Percentiles rank a stretch among this genome's conserved stretches.
These are phyloP conservation scores for Populus davidiana DNA, from an alignment of 345 rosid species.

Conservation along the genomic window DNA sequence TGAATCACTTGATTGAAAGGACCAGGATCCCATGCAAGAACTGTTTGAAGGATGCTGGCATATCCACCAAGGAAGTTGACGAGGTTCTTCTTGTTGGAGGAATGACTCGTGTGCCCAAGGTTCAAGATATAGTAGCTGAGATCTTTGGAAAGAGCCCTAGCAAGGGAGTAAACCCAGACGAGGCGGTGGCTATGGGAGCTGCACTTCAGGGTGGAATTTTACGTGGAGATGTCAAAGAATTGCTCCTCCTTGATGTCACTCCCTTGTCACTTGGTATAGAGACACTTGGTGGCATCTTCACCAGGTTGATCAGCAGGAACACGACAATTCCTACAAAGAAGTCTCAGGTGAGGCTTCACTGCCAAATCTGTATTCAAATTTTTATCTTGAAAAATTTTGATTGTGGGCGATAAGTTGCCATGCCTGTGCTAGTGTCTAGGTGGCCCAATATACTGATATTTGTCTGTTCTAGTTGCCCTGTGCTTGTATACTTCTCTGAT, in stretches of 20 bases:
- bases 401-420: not conserved
- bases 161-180: conserved; percentile 38
- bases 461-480: not conserved
- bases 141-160: conserved; percentile 33
- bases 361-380: not conserved
- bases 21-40: conserved; percentile 27
- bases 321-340: conserved; percentile 35
- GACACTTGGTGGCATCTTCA: conserved; percentile 33
- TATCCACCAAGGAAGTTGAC: conserved; percentile 28
- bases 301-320: conserved; percentile 28
- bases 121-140: conserved; percentile 19
- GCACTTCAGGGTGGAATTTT: conserved; percentile 37
- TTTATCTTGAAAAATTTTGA: not conserved
- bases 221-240: conserved; percentile 34
- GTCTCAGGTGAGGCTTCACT: conserved; percentile 20
- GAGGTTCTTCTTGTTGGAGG: conserved; percentile 40
- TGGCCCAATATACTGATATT: not conserved
- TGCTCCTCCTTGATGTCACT: conserved; percentile 32
- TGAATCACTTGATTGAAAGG: conserved; percentile 29
- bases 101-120: conserved; percentile 38
- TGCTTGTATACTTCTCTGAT: not conserved
- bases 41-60: conserved; percentile 34
- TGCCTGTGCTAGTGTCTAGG: not conserved
- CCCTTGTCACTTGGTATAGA: conserved; percentile 36
- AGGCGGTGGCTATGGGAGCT: conserved; percentile 38